Conservation (phyloP, 352 stramenopile genomes). For the Globisporangium orthogonon region DNA sequence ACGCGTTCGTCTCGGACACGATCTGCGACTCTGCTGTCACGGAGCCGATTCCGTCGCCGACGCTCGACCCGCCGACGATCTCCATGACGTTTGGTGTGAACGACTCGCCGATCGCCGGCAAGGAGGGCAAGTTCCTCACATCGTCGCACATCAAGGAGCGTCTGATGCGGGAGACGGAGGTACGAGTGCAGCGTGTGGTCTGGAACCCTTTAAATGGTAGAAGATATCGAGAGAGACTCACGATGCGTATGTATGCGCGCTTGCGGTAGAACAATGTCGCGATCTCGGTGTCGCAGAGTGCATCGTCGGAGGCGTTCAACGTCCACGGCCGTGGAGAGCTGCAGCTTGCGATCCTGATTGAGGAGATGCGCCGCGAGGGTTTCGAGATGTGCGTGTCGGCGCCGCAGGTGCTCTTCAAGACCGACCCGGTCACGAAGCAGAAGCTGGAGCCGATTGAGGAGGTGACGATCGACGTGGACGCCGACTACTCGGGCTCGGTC, state of each 20-base stretch:
- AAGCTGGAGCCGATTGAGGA: conserved; percentile 88
- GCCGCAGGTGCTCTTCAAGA: conserved; percentile 93
- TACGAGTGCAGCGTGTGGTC: conserved; percentile 11
- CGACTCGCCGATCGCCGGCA: conserved; percentile 93
- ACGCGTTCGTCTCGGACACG: conserved; percentile 88
- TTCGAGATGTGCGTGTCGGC: conserved; percentile 98
- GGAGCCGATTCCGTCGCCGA: conserved; percentile 89
- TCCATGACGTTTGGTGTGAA: conserved; percentile 98
- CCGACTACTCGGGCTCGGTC: conserved; percentile 94
- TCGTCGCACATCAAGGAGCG: conserved; percentile 93
- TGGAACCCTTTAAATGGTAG: background rate
- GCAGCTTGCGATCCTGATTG: conserved; percentile 97
- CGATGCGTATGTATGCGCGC: too few relatives aligned
- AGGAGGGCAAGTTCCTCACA: conserved; percentile 97
- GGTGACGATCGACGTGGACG: conserved; percentile 95
- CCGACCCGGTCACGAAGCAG: conserved; percentile 78
- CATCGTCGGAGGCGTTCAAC: conserved; percentile 90
- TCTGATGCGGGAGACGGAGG: conserved; percentile 91
- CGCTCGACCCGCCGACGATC: conserved; percentile 95
- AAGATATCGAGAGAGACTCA: background rate
- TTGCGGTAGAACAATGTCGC: conserved; percentile 95
- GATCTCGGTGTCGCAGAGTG: conserved; percentile 86
- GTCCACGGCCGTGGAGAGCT: conserved; percentile 96
- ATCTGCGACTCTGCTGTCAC: conserved; percentile 69
- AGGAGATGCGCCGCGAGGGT: conserved; percentile 97